Percentiles rank a stretch among this genome's conserved stretches.
Conservation (phyloP, 257 asterid genomes). For the Gentiana macrophylla region DNA sequence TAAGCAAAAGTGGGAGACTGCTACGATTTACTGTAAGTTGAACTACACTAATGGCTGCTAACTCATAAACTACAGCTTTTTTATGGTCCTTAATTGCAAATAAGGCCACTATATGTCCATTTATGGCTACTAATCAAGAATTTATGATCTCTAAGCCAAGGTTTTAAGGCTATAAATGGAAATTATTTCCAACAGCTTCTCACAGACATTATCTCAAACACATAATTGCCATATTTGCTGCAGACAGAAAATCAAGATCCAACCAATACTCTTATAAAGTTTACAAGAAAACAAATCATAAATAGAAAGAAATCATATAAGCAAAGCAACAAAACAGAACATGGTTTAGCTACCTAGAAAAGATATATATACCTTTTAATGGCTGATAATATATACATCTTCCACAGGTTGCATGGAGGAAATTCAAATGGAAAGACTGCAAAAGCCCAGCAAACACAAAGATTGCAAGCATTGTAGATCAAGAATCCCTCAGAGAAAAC, state of each 20-base stretch:
- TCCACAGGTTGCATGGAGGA: constrained; percentile 60
- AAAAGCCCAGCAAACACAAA: constrained; percentile 40
- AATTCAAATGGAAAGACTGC: constrained; percentile 93
- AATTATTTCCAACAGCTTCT: no score
- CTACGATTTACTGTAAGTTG: constrained; percentile 58
- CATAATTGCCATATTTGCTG: no score
- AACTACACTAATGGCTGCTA: no score
- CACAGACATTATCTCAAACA: no score
- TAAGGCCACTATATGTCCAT: no score
- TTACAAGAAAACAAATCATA: background rate
- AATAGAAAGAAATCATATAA: background rate
- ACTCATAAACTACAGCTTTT: no score
- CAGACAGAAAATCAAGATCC: no score
- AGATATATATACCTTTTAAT: background rate
- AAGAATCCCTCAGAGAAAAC: constrained; percentile 66
- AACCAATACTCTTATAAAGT: background rate
- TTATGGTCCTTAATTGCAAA: no score
- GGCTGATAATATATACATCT: background rate
- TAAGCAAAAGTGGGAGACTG: constrained; percentile 59
- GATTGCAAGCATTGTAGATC: constrained; percentile 65
- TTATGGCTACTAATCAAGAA: no score
- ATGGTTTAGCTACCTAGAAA: background rate
- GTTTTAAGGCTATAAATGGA: no score
- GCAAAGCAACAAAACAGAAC: background rate
- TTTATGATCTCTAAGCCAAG: no score